A percentile compares a stretch with the other conserved stretches of the same genome.
phyloP scores from a whole-genome alignment of 176 grass and related monocot genomes.

The Pontederia paniculata region DNA sequence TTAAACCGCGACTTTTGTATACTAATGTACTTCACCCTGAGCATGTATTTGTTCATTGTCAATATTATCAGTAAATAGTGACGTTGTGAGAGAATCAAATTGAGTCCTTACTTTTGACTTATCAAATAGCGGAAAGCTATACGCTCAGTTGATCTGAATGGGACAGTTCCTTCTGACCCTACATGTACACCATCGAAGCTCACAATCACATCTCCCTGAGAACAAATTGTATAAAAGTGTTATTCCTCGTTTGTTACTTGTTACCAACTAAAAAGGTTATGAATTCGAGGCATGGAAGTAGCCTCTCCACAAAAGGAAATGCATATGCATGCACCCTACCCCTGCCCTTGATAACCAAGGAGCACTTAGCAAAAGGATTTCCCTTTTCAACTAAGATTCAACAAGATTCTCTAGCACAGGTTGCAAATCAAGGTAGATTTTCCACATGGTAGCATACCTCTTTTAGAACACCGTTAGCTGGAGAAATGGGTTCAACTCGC shows the following conservation, averaged over 20 bases:
- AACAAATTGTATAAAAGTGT: constrained; percentile 9
- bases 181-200: constrained; percentile 79
- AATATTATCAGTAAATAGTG: not conserved
- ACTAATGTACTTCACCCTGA: no score
- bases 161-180: constrained; percentile 94
- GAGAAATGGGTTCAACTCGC: constrained; percentile 88
- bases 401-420: no score
- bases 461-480: constrained; percentile 52
- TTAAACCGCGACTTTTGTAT: no score
- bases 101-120: constrained; percentile 78
- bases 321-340: no score
- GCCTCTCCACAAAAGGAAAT: no score
- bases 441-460: constrained; percentile 40
- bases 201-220: constrained; percentile 91
- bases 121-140: constrained; percentile 95
- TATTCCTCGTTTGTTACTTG: no score
- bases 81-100: constrained; percentile 15
- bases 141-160: constrained; percentile 79
- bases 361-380: no score
- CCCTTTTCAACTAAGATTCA: no score
- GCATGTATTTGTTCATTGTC: no score
- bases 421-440: not conserved
- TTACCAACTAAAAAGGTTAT: no score
- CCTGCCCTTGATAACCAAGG: no score
- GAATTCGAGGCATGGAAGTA: no score